These are phyloP conservation scores for Fomitopsis schrenkii DNA, from an alignment of 1,284 basidiomycete genomes.

Conservation along the genomic window DNA sequence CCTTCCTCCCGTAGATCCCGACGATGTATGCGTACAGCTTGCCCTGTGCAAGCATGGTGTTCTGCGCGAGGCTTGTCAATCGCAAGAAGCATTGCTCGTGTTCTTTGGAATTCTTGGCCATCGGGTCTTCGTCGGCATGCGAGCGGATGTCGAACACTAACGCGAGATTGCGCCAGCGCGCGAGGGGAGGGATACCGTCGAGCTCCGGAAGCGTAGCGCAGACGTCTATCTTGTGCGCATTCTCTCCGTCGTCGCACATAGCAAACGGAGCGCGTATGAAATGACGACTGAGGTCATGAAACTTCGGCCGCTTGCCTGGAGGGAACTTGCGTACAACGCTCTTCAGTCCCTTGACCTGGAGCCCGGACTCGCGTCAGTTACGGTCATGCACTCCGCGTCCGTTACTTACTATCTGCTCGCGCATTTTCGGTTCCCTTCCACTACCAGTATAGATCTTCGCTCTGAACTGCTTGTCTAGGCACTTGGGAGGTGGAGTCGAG, in stretches of 20 bases:
- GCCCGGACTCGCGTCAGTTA: neutral
- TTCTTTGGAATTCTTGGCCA: neutral
- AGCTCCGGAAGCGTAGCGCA: neutral
- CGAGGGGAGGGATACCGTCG: neutral
- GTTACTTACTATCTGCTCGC: neutral
- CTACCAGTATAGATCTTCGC: neutral
- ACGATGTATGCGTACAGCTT: slow-evolving; percentile 7
- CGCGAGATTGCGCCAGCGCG: neutral
- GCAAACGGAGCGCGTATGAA: neutral
- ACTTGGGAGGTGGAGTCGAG: neutral
- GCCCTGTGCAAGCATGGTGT: slow-evolving; percentile 9
- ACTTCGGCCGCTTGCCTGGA: neutral
- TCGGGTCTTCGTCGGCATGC: neutral
- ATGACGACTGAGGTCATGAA: neutral
- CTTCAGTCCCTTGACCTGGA: neutral
- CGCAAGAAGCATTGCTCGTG: neutral
- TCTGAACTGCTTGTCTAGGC: neutral
- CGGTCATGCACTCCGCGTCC: neutral
- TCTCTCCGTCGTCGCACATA: neutral
- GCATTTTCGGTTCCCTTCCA: neutral
- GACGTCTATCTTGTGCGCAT: neutral
- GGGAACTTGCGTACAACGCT: neutral
- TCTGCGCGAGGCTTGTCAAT: slow-evolving; percentile 7
- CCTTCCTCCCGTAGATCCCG: slow-evolving; percentile 12
- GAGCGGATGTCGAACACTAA: neutral